Evolutionary conservation across 306 rosid species (phyloP).

Genomic region (Medicago truncatula): MtrunA17r5.0-ANR NC_053048.1:11718501-11719000

Average conservation of each 20-base stretch:
- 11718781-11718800: slow-evolving; percentile 88
- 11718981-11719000: slow-evolving; percentile 45
- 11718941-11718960: slow-evolving; percentile 15
- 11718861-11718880: neutral
- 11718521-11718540: slow-evolving; percentile 87
- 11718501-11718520: slow-evolving; percentile 86
- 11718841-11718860: neutral
- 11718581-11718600: slow-evolving; percentile 89
- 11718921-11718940: slow-evolving; percentile 41
- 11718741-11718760: slow-evolving; percentile 94
- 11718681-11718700: slow-evolving; percentile 74
- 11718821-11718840: neutral
- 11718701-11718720: slow-evolving; percentile 72
- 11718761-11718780: slow-evolving; percentile 98
- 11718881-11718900: neutral
- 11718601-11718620: slow-evolving; percentile 82
- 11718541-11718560: slow-evolving; percentile 99
- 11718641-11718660: slow-evolving; percentile 79
- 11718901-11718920: slow-evolving; percentile 18
- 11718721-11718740: slow-evolving; percentile 76
- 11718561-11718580: slow-evolving; percentile 96
- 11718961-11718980: slow-evolving; percentile 38
- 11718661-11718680: slow-evolving; percentile 92
- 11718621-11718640: slow-evolving; percentile 77
- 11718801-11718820: too few species aligned